Percentiles rank a stretch among this genome's conserved stretches.
phyloP scores from a whole-genome alignment of 306 rosid species.

The Oemleria cerasiformis region DNA sequence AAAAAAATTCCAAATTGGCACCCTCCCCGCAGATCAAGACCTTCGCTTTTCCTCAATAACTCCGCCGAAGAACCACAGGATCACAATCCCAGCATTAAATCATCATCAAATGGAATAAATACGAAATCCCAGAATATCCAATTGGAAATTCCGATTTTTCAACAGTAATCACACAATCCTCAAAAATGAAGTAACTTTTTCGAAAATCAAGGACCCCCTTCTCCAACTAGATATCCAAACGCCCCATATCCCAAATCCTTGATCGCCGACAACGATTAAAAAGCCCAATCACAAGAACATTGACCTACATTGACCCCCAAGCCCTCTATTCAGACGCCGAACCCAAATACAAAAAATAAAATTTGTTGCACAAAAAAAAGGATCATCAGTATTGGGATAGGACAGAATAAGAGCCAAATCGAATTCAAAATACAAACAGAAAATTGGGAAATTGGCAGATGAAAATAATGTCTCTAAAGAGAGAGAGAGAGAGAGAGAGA shows the following conservation, averaged over 20 bases:
- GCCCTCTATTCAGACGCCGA: constrained; percentile 4
- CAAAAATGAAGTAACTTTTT: background rate
- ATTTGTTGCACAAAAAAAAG: background rate
- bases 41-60: constrained; percentile 21
- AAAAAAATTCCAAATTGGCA: constrained; percentile 20
- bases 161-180: background rate
- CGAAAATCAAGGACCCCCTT: constrained; percentile 3
- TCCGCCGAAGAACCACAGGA: constrained; percentile 7
- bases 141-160: background rate
- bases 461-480: constrained; percentile 37
- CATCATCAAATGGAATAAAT: constrained; percentile 1
- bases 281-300: constrained; percentile 23
- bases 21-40: constrained; percentile 21
- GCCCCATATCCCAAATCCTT: constrained; percentile 17
- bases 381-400: constrained; percentile 12
- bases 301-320: constrained; percentile 34
- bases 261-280: constrained; percentile 9
- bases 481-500: constrained; percentile 17
- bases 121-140: constrained; percentile 1
- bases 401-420: background rate
- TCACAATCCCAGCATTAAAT: constrained; percentile 17
- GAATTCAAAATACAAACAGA: constrained; percentile 17
- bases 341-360: background rate
- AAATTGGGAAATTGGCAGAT: constrained; percentile 40
- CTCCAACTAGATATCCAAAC: background rate